These are phyloP conservation scores for Medicago lupulina DNA, from an alignment of 306 rosid genomes.

Conservation along the genomic window DNA sequence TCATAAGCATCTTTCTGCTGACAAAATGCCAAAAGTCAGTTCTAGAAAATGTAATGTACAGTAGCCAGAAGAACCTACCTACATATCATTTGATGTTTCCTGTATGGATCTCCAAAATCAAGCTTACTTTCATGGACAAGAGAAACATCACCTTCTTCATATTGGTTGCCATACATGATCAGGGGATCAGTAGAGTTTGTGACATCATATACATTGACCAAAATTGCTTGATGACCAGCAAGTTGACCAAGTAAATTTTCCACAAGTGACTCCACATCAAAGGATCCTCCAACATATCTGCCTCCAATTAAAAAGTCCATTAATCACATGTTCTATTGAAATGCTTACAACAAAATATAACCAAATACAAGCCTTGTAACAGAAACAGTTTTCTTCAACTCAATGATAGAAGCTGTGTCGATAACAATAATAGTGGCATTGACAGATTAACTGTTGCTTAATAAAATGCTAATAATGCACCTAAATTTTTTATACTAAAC, in stretches of 20 bases:
- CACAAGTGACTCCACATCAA: slow-evolving; percentile 97
- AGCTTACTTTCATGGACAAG: slow-evolving; percentile 83
- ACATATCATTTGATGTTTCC: slow-evolving; percentile 94
- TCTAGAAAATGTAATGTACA: slow-evolving; percentile 1
- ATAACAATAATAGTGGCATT: too few relatives aligned
- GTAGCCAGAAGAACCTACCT: slow-evolving; percentile 60
- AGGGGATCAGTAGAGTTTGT: slow-evolving; percentile 78
- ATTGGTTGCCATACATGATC: slow-evolving; percentile 87
- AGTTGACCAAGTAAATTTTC: slow-evolving; percentile 99
- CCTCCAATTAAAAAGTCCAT: slow-evolving; percentile 37
- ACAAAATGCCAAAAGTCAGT: slow-evolving; percentile 34
- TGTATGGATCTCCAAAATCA: slow-evolving; percentile 95
- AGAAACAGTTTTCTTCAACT: too few relatives aligned
- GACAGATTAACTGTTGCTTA: too few relatives aligned
- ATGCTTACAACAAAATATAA: slow-evolving; percentile 24
- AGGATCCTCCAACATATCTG: slow-evolving; percentile 97
- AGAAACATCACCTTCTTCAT: slow-evolving; percentile 80
- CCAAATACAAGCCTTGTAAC: too few relatives aligned
- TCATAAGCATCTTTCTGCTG: slow-evolving; percentile 30
- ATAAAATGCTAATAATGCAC: slow-evolving; percentile 3
- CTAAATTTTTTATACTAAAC: slow-evolving; percentile 3
- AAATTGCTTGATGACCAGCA: slow-evolving; percentile 89
- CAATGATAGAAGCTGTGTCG: too few relatives aligned
- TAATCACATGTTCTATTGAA: slow-evolving; percentile 35
- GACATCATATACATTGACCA: slow-evolving; percentile 89